Conservation (phyloP, 192 early-diverging fungal genomes). For the Backusella psychrophila region DNA sequence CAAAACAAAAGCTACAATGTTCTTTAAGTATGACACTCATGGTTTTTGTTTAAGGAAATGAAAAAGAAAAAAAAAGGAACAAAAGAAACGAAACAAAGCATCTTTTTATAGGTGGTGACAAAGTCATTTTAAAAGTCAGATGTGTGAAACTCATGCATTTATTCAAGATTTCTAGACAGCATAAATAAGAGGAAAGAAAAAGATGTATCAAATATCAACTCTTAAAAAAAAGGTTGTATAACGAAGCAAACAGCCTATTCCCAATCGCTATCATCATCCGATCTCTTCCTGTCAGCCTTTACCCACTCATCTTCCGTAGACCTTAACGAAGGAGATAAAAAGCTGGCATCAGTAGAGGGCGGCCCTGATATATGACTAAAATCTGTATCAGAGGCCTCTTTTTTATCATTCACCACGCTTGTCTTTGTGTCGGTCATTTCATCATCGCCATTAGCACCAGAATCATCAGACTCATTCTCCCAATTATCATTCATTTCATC, state of each 20-base stretch:
- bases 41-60: neutral
- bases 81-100: neutral
- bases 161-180: too few relatives aligned
- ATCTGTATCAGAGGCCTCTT: constrained; percentile 21
- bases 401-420: neutral
- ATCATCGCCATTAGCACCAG: constrained; percentile 11
- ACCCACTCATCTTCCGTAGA: constrained; percentile 24
- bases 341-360: constrained; percentile 26
- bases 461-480: constrained; percentile 24
- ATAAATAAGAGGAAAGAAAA: too few relatives aligned
- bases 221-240: too few relatives aligned
- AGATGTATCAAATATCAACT: neutral
- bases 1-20: constrained; percentile 83
- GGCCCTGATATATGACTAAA: constrained; percentile 24
- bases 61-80: neutral
- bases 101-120: neutral
- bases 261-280: constrained; percentile 33
- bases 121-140: neutral
- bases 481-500: constrained; percentile 38
- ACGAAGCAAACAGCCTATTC: constrained; percentile 6
- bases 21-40: constrained; percentile 39
- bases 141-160: neutral
- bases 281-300: constrained; percentile 15
- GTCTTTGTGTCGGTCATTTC: neutral
- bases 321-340: constrained; percentile 22